phyloP scores from a whole-genome alignment of 202 grass and related monocot species.

The Tripidium arundinaceum region DNA sequence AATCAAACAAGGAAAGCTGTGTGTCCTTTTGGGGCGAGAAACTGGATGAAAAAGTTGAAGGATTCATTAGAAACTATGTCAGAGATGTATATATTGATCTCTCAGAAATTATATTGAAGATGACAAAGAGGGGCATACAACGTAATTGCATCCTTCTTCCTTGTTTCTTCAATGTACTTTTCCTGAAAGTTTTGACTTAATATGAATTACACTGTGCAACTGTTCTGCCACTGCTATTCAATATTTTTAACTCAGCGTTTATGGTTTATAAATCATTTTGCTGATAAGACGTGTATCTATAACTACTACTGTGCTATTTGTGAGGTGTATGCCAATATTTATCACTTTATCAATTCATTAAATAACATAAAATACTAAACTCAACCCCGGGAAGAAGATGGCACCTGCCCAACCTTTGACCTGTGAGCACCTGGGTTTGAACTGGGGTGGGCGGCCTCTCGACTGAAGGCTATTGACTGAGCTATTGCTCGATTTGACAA shows the following conservation, averaged over 20 bases:
- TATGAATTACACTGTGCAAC: background rate
- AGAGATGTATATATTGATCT: conserved; percentile 43
- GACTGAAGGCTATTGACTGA: background rate
- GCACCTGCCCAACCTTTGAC: background rate
- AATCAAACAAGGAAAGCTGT: conserved; percentile 41
- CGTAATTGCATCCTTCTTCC: background rate
- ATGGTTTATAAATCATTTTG: background rate
- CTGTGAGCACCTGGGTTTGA: background rate
- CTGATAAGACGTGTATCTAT: background rate
- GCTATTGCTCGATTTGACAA: background rate
- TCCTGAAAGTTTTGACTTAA: conserved; percentile 4
- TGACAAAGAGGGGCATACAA: conserved; percentile 33
- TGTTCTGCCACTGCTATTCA: background rate
- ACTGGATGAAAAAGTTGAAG: conserved; percentile 45
- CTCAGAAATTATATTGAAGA: conserved; percentile 14
- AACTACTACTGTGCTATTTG: background rate
- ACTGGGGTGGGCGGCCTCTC: background rate
- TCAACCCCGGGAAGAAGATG: background rate
- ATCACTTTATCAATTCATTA: background rate
- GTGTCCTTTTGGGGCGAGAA: conserved; percentile 62
- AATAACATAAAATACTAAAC: background rate
- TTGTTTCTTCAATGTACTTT: background rate
- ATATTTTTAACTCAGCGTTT: background rate
- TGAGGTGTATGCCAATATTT: background rate
- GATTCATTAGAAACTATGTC: conserved; percentile 48